Base-by-base conservation (phyloP, 371 early-diverging fungal genomes). In the Gilbertella persicaria region DNA sequence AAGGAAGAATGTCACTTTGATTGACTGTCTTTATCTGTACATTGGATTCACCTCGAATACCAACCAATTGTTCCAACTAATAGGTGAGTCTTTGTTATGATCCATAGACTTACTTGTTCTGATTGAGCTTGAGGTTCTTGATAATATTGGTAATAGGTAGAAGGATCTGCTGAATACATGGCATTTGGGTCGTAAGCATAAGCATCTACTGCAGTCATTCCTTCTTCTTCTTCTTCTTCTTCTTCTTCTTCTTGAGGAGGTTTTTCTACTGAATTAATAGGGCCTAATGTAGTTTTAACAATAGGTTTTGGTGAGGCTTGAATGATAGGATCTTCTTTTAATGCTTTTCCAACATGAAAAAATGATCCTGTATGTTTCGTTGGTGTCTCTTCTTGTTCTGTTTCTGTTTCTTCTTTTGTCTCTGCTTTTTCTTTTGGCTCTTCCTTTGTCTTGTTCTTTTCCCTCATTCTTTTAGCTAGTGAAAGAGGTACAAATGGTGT, bases 1-100 rank as follows among this genome's bases (percentile, higher is more conserved):
- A 55, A 7, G 71, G 69, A 38, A 83, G 56, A 46, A 80, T 80
- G 39, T 79, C 80, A 42, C 55, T 47, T 36, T 80, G 80, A 52
- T 76, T 70, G 17, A 83, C 62, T n/a, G 71, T 69, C 23, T 75
- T 73, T 5, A 83, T 69, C 26, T 80, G 64, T 28, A 80, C 69
- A 17, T 62, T 62, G 6, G 56, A 50, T 25, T 73, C 74, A 9
- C 35, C 38, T 36, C 75, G 61, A 53, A 71, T 75, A 28, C 84
- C 78, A 12, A 62, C 71, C 17, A 81, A 35, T 40, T 65, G 47
- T 42, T 68, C 58, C 21, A 80, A 40, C 83, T 83, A 48, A 23
- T 2, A 1, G 28, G n/a, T 52, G n/a, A 36, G 42, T 21, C 16
- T n/a, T 20, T 17, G 29, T 19, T 19, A 14, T 19, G 50, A 28